Evolutionary conservation across 2,329 filamentous ascomycete species (phyloP).

Genomic region (Aspergillus spinulosporus): DNA sequence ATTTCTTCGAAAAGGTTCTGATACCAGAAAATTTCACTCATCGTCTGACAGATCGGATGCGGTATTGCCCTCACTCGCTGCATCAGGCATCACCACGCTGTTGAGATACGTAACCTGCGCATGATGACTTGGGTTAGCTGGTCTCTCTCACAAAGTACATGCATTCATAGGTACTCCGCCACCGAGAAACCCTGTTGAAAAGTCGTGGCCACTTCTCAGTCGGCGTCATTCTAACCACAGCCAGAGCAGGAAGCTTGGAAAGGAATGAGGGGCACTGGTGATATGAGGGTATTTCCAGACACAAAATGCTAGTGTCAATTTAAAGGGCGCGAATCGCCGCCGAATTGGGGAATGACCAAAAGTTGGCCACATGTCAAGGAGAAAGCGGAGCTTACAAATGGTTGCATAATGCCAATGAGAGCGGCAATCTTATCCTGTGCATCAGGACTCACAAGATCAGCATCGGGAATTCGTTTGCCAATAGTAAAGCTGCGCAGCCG

Average conservation of each 20-base stretch:
- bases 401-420: constrained; percentile 67
- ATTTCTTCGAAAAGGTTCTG: background rate
- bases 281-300: constrained; percentile 11
- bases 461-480: constrained; percentile 65
- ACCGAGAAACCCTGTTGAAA: background rate
- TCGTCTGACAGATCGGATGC: constrained; percentile 28
- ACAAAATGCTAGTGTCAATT: constrained; percentile 5
- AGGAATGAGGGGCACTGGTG: constrained; percentile 15
- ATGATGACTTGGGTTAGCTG: constrained; percentile 28
- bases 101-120: constrained; percentile 69
- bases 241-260: constrained; percentile 24
- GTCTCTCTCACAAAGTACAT: constrained; percentile 16
- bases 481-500: constrained; percentile 79
- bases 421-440: constrained; percentile 66
- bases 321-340: constrained; percentile 28
- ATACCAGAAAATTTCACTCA: constrained; percentile 1
- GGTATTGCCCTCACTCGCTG: constrained; percentile 46
- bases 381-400: constrained; percentile 72
- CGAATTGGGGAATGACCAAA: constrained; percentile 23
- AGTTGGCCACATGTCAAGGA: constrained; percentile 25
- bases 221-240: constrained; percentile 22
- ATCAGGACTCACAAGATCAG: constrained; percentile 61
- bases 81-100: constrained; percentile 71
- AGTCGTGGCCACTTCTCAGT: constrained; percentile 5
- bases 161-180: background rate